Base-by-base conservation (phyloP, 2,329 filamentous ascomycete species). In the Albophoma yamanashiensis region DNA sequence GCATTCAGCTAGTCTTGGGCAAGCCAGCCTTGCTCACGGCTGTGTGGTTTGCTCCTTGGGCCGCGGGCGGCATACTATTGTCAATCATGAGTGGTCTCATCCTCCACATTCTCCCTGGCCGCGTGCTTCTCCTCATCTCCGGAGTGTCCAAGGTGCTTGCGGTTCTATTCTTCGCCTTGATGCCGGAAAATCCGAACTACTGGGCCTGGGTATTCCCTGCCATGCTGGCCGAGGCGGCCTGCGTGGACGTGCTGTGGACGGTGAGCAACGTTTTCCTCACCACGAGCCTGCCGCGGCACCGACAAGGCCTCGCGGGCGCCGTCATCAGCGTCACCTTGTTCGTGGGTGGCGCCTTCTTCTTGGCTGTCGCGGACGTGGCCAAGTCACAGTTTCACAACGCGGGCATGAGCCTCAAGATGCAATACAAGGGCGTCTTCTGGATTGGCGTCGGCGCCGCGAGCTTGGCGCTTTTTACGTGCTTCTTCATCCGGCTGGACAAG, bases 231-330 rank as follows among this genome's bases (percentile, higher is more conserved):
- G 81, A 78, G 17, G 88, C 86, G 0, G 72, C 87, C 27, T 85
- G 83, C 4, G 84, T 89, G 59, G 87, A 89, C 64, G 79, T 89
- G 53, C 82, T 82, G 8, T 88, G 83, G 71, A 88, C 83, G 60
- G 78, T 89, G 2, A 79, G 84, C 39, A 88, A 86, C 63, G 81
- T 89, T 58, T 89, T 88, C 69, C 82, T 88, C 58, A 88, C 86
- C 0, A 88, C 85, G 0, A 82, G 78, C 20, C 69, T 89, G 57
- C 83, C 85, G 0, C 76, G 76, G 9, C 73, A 77, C 14, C 76
- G 81, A 62, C 86, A 89, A 66, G 86, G 86, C 0, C 71, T 89
- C 2, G 87, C 85, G 0, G 87, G 86, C 2, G 85, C 83, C 0
- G 67, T 89, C 53, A 82, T 86, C 64, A 88, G 87, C 69, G 79